phyloP scores from a whole-genome alignment of 2,329 filamentous ascomycete species.

The Lasiodiplodia citricola region DNA sequence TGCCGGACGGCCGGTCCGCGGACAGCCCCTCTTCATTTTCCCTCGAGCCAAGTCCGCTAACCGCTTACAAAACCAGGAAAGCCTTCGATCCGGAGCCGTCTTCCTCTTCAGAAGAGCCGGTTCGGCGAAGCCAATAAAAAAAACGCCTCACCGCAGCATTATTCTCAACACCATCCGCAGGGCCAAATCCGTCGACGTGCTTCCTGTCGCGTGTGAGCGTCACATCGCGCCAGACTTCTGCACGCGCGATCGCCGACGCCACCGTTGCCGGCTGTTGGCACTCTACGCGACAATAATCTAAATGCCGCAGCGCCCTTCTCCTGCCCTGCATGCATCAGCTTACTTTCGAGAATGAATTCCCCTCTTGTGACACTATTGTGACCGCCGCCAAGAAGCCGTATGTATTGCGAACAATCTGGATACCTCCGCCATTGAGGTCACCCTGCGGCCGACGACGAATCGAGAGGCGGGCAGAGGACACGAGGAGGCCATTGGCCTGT shows the following conservation, averaged over 20 bases:
- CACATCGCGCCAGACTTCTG: constrained; percentile 5
- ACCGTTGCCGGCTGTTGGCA: background rate
- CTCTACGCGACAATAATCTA: background rate
- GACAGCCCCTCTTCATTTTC: constrained; percentile 17
- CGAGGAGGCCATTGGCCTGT: constrained; percentile 5
- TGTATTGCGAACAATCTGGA: background rate
- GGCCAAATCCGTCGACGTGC: constrained; percentile 19
- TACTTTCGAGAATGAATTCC: background rate
- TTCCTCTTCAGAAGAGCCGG: background rate
- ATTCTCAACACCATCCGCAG: constrained; percentile 18
- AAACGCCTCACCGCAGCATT: constrained; percentile 20
- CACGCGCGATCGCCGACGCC: constrained; percentile 16
- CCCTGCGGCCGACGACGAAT: background rate
- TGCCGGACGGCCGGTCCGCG: background rate
- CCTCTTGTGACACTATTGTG: background rate
- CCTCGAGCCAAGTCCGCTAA: background rate
- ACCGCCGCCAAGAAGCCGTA: background rate
- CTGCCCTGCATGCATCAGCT: constrained; percentile 20
- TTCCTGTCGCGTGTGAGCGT: constrained; percentile 1
- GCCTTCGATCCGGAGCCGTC: constrained; percentile 14
- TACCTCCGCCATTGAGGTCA: background rate
- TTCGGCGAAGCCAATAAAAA: constrained; percentile 4
- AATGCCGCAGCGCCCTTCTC: constrained; percentile 20
- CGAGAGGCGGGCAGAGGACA: background rate
- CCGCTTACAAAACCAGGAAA: constrained; percentile 14